Conservation (phyloP, 306 rosid species). For the Morella rubra region DNA sequence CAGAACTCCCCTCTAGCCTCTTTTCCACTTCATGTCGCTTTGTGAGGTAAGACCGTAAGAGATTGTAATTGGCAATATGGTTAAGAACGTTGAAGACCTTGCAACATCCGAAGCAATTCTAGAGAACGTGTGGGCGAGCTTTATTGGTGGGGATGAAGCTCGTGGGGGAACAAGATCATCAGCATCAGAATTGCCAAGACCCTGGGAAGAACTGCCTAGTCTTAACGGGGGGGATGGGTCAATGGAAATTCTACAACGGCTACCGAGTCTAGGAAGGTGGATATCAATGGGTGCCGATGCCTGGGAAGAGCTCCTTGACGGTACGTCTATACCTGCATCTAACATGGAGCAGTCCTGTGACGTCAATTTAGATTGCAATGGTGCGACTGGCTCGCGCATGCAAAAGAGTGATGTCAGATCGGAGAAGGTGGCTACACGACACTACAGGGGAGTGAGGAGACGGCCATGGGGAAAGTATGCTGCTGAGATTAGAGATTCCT, state of each 20-base stretch:
- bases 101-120: slow-evolving; percentile 57
- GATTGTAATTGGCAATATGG: slow-evolving; percentile 38
- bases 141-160: slow-evolving; percentile 41
- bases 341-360: slow-evolving; percentile 19
- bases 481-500: slow-evolving; percentile 84
- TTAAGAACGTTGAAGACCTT: slow-evolving; percentile 35
- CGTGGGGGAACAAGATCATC: slow-evolving; percentile 23
- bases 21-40: slow-evolving; percentile 15
- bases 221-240: slow-evolving; percentile 61
- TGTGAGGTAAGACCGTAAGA: background rate
- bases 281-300: slow-evolving; percentile 88
- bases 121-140: slow-evolving; percentile 87
- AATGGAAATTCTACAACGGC: slow-evolving; percentile 54
- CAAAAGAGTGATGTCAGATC: slow-evolving; percentile 17
- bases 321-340: slow-evolving; percentile 16
- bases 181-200: slow-evolving; percentile 22
- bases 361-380: slow-evolving; percentile 23
- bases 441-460: slow-evolving; percentile 88
- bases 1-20: slow-evolving; percentile 22
- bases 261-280: slow-evolving; percentile 94
- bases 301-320: slow-evolving; percentile 76
- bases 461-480: slow-evolving; percentile 99
- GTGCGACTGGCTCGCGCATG: slow-evolving; percentile 1
- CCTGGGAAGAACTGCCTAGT: slow-evolving; percentile 66
- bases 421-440: slow-evolving; percentile 39